Percentiles rank a stretch among this genome's conserved stretches.
These are phyloP conservation scores for Alternaria hordeiaustralica DNA, from an alignment of 2,329 filamentous ascomycete species.

Conservation along the genomic window DNA sequence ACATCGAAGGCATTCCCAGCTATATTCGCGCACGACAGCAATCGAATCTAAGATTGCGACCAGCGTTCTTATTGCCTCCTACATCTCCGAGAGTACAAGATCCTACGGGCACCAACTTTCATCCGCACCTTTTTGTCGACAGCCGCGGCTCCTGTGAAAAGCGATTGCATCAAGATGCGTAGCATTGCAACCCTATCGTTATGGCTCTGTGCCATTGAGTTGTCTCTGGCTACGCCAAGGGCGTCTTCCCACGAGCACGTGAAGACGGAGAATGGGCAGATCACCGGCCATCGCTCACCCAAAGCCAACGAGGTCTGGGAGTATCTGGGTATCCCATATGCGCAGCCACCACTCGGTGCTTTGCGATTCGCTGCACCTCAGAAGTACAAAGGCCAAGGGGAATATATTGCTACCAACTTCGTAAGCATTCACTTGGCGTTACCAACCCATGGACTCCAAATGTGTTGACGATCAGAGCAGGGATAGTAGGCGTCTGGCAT, in stretches of 20 bases:
- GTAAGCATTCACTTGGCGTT: conserved; percentile 6
- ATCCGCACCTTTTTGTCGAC: not conserved
- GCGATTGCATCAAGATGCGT: not conserved
- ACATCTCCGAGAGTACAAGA: not conserved
- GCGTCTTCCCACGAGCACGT: conserved; percentile 23
- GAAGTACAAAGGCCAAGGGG: conserved; percentile 10
- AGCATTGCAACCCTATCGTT: not conserved
- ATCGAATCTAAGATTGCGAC: not conserved
- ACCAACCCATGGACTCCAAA: not conserved
- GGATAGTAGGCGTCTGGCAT: conserved; percentile 12
- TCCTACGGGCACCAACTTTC: not conserved
- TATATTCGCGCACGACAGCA: not conserved
- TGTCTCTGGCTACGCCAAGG: not conserved
- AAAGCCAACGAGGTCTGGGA: conserved; percentile 30
- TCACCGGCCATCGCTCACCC: conserved; percentile 32
- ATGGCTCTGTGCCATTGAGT: not conserved
- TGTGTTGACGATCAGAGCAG: conserved; percentile 3
- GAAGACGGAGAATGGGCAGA: conserved; percentile 19
- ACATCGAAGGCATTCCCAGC: not conserved
- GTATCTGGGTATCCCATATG: conserved; percentile 46
- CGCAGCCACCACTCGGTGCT: conserved; percentile 37
- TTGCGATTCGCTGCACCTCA: conserved; percentile 40
- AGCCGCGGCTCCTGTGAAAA: not conserved
- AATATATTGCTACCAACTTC: conserved; percentile 19
- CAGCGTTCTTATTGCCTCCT: not conserved